phyloP scores from a whole-genome alignment of 75 land plant genomes.

The Isoetes taiwanensis region DNA sequence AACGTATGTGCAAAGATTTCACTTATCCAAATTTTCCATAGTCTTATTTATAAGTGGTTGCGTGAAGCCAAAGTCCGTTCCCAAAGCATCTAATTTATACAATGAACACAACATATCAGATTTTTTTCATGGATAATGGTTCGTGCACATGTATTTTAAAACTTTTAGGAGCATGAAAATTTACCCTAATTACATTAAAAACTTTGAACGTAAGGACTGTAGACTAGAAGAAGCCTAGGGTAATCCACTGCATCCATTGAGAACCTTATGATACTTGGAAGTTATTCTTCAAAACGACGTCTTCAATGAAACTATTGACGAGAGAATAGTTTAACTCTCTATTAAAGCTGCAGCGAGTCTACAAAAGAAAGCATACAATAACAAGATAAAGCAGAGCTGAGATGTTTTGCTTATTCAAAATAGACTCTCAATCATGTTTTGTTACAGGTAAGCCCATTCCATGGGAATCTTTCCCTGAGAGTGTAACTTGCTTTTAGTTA shows the following conservation, averaged over 20 bases:
- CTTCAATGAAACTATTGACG: neutral
- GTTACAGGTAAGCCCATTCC: too few relatives aligned
- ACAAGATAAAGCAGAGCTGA: neutral
- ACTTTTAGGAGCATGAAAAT: neutral
- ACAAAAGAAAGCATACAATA: neutral
- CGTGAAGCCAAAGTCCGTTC: neutral
- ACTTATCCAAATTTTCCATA: neutral
- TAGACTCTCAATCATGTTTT: neutral
- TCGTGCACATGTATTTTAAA: neutral
- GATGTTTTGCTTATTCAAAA: constrained; percentile 5
- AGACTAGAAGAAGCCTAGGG: too few relatives aligned
- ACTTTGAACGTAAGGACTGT: too few relatives aligned
- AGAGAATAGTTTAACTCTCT: neutral
- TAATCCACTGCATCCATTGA: too few relatives aligned
- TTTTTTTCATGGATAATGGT: neutral
- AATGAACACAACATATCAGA: neutral
- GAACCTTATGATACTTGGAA: neutral
- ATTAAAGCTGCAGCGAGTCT: neutral
- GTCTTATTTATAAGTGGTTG: neutral
- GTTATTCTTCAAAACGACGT: neutral
- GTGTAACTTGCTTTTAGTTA: too few relatives aligned
- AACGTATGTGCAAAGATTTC: constrained; percentile 41
- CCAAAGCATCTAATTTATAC: neutral
- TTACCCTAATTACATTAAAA: neutral
- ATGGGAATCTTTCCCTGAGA: too few relatives aligned